phyloP scores from a whole-genome alignment of 1,284 basidiomycete species.

The Cutaneotrichosporon mucoides region DNA sequence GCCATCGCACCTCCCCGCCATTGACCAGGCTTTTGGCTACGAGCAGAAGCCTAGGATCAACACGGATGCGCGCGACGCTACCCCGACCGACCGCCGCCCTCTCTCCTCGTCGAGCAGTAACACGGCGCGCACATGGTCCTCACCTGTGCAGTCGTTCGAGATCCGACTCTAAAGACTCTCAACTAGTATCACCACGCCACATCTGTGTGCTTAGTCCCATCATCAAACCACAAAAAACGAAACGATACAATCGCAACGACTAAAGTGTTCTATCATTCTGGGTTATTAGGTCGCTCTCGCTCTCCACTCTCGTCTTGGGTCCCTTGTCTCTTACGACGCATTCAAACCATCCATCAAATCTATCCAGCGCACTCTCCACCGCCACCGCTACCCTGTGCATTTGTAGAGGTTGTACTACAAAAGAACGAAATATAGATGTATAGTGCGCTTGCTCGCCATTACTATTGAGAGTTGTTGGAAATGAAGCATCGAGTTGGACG shows the following conservation, averaged over 20 bases:
- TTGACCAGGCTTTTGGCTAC: constrained; percentile 4
- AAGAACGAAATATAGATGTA: neutral
- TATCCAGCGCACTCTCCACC: neutral
- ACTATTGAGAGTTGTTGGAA: too few species aligned
- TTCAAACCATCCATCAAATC: neutral
- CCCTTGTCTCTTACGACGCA: too few species aligned
- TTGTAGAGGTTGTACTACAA: constrained; percentile 3
- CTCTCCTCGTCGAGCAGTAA: constrained; percentile 10
- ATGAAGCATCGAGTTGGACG: too few species aligned
- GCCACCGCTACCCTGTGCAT: too few species aligned
- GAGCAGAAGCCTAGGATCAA: constrained; percentile 9
- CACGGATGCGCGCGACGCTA: constrained; percentile 5
- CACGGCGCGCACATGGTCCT: constrained; percentile 8
- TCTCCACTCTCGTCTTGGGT: too few species aligned
- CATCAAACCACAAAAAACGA: too few species aligned
- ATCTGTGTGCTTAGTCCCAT: too few species aligned
- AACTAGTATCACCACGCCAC: too few species aligned
- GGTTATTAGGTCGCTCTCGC: too few species aligned
- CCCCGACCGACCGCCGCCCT: constrained; percentile 5
- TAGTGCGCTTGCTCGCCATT: neutral
- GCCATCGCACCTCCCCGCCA: neutral
- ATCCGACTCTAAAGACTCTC: constrained; percentile 7
- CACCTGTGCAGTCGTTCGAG: constrained; percentile 12
- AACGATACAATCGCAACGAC: too few species aligned
- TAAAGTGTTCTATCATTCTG: too few species aligned